Percentiles rank a stretch among this genome's conserved stretches.
Conservation (phyloP, 139 green algal species). For the Chlamydomonas incerta region DNA sequence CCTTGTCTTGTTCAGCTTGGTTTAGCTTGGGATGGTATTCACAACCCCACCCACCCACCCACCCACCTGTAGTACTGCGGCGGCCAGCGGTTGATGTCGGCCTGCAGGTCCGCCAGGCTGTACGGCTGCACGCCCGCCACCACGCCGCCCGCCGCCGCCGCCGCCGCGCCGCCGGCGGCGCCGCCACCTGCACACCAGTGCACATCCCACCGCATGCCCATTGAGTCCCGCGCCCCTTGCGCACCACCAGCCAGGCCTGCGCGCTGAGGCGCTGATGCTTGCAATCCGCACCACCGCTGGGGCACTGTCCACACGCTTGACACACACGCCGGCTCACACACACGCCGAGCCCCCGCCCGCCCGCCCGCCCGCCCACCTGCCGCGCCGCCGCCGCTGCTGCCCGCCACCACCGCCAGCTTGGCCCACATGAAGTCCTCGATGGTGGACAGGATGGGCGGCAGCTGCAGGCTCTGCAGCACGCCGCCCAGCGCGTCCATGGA, state of each 20-base stretch:
- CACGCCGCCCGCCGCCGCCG: not conserved
- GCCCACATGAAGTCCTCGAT: conserved; percentile 97
- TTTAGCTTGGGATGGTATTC: too few relatives aligned
- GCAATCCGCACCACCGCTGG: too few relatives aligned
- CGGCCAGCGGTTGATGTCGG: conserved; percentile 84
- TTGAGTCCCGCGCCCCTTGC: too few relatives aligned
- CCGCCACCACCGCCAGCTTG: conserved; percentile 74
- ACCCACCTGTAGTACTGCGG: conserved; percentile 80
- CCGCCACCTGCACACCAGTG: too few relatives aligned
- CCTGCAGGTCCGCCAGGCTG: conserved; percentile 78
- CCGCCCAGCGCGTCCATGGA: conserved; percentile 69
- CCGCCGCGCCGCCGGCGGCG: not conserved
- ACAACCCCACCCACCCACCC: too few relatives aligned
- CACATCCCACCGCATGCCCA: too few relatives aligned
- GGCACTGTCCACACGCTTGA: too few relatives aligned
- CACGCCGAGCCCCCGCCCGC: not conserved
- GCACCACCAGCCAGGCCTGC: too few relatives aligned
- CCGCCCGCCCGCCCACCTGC: not conserved
- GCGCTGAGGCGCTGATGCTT: too few relatives aligned
- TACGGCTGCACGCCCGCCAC: conserved; percentile 40
- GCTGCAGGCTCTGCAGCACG: conserved; percentile 43
- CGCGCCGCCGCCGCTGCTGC: not conserved
- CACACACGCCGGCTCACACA: too few relatives aligned
- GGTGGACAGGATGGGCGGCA: conserved; percentile 79
- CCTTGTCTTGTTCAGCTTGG: too few relatives aligned